A percentile compares a stretch with the other conserved stretches of the same genome.
Conservation (phyloP, 495 filamentous ascomycete species). For the Talaromyces trachyspermus region DNA sequence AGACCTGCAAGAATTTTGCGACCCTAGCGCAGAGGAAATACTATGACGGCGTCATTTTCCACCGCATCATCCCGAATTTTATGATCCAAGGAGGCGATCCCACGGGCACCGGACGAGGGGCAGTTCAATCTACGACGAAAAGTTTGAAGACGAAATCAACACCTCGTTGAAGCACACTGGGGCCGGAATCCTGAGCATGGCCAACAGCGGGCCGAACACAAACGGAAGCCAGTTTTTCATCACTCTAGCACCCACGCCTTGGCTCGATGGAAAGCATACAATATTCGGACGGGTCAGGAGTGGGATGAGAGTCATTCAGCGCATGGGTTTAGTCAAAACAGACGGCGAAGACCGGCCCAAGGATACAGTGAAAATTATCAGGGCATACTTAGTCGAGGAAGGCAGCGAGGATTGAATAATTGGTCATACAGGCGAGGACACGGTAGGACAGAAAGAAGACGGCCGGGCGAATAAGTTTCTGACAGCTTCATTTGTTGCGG, state of each 20-base stretch:
- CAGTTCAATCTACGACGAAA: slow-evolving; percentile 82
- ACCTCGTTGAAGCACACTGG: slow-evolving; percentile 80
- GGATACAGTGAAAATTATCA: slow-evolving; percentile 77
- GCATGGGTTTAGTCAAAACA: slow-evolving; percentile 89
- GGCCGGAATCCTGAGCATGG: slow-evolving; percentile 91
- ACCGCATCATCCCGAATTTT: slow-evolving; percentile 92
- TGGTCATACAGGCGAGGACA: neutral
- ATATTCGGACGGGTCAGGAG: slow-evolving; percentile 91
- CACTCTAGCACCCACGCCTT: slow-evolving; percentile 89
- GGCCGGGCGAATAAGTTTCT: neutral
- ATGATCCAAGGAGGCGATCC: slow-evolving; percentile 97
- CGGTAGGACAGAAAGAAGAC: neutral
- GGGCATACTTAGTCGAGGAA: slow-evolving; percentile 56
- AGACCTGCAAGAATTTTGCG: slow-evolving; percentile 84
- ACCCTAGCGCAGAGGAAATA: slow-evolving; percentile 74
- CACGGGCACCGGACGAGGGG: slow-evolving; percentile 93
- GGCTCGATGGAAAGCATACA: slow-evolving; percentile 96
- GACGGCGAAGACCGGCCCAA: slow-evolving; percentile 69
- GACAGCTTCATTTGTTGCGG: neutral
- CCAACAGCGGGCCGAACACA: slow-evolving; percentile 88
- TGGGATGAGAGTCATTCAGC: slow-evolving; percentile 74
- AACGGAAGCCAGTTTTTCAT: slow-evolving; percentile 88
- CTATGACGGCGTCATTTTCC: slow-evolving; percentile 80
- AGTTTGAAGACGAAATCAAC: slow-evolving; percentile 89
- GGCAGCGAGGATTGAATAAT: slow-evolving; percentile 39